Evolutionary conservation across 441 rosid species (phyloP).

Genomic region (Pelargonium citronellum): DNA sequence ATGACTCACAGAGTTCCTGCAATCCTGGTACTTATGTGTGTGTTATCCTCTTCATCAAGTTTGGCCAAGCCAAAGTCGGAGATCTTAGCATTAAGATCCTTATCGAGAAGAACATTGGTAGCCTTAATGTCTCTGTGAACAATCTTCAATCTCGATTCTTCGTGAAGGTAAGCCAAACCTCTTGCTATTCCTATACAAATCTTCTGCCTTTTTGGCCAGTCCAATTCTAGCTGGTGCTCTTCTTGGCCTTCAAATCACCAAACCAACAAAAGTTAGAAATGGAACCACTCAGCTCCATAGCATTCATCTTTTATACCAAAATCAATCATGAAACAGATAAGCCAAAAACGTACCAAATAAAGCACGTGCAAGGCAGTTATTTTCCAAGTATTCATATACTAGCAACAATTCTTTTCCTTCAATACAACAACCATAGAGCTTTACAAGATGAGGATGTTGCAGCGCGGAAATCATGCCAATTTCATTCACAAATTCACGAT

Average conservation of each 20-base stretch:
- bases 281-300: not conserved
- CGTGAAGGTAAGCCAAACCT: slow-evolving; percentile 49
- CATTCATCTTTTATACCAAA: not conserved
- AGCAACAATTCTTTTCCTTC: slow-evolving; percentile 42
- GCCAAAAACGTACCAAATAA: slow-evolving; percentile 37
- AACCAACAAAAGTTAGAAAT: not conserved
- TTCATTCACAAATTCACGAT: slow-evolving; percentile 44
- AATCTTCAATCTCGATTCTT: slow-evolving; percentile 46
- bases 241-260: slow-evolving; percentile 23
- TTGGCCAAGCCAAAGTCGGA: slow-evolving; percentile 77
- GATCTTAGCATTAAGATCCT: slow-evolving; percentile 34
- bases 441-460: slow-evolving; percentile 44
- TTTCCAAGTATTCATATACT: slow-evolving; percentile 50
- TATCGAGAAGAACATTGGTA: slow-evolving; percentile 40
- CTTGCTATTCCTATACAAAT: slow-evolving; percentile 40
- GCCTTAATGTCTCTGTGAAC: slow-evolving; percentile 51
- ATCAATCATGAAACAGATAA: too few species aligned
- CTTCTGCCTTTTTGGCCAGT: slow-evolving; percentile 39
- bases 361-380: slow-evolving; percentile 45
- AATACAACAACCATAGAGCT: slow-evolving; percentile 41
- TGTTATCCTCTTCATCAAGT: slow-evolving; percentile 59
- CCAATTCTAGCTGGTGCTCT: slow-evolving; percentile 27
- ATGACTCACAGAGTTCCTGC: slow-evolving; percentile 44
- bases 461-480: slow-evolving; percentile 42
- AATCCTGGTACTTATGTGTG: slow-evolving; percentile 49